Evolutionary conservation across 768 basidiomycete species (phyloP), one percentile per base, ranked within the genome.

Genomic region (Leccinum disarticulatum): DNA sequence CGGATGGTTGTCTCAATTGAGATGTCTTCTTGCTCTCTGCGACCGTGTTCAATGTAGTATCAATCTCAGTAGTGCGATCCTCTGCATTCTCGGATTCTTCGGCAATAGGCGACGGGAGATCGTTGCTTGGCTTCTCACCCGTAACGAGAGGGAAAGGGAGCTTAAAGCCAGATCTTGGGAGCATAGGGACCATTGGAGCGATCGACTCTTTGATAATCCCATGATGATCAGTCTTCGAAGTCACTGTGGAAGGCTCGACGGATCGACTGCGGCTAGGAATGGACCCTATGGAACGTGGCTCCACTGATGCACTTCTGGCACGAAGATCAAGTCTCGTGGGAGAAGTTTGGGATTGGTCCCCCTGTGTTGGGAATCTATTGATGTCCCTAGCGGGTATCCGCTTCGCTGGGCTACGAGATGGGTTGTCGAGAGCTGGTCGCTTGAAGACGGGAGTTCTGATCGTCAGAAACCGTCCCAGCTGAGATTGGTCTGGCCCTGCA

Each of bases 1-100:
- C 47, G 27, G 71, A 65, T 8, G 76, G 70, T 61, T 85, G 82
- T 65, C 80, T 83, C 55, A 87, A 66, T 49, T 61, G 77, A 17
- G 83, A 82, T 57, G 80, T 82, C 5, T 65, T 60, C 22, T 64
- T 64, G n/a, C 68, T 58, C 36, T 73, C 65, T 19, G 68, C 52
- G 47, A 38, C 66, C 55, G 38, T 70, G 31, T 56, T 60, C 15
- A 58, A 50, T 0, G 66, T 54, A 41, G 65, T 46, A 48, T 71
- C 61, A 1, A 61, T 43, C 59, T 55, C 53, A 41, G 56, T n/a
- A 51, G 31, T 52, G 25, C 33, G 30, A 22, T 19, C 53, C 28
- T 62, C 52, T 15, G 38, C 55, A 22, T 22, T 38, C 55, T 73
- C 68, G 1, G 19, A 47, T 57, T 76, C 78, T 59, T 79, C 78